These are phyloP conservation scores for Lepraria neglecta DNA, from an alignment of 495 filamentous ascomycete genomes.

Conservation along the genomic window DNA sequence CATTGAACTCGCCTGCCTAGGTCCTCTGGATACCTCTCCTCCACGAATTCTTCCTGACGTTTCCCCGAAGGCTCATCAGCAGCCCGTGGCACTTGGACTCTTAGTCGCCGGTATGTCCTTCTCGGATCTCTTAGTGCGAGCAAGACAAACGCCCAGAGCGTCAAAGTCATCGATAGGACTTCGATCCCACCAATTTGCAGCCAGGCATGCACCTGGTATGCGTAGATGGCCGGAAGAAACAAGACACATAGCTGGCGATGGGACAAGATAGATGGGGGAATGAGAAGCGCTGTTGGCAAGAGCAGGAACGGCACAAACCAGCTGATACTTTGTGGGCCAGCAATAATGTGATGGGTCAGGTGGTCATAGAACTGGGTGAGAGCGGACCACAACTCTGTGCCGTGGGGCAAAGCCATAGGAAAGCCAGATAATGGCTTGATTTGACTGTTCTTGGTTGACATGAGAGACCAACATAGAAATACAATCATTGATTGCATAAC, in stretches of 20 bases:
- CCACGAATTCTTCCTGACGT: neutral
- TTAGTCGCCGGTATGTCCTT: conserved; percentile 9
- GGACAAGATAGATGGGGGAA: conserved; percentile 20
- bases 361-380: conserved; percentile 17
- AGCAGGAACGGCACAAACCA: conserved; percentile 25
- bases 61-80: neutral
- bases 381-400: neutral
- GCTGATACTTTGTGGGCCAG: conserved; percentile 21
- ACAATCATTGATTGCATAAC: no score
- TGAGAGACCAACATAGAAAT: no score
- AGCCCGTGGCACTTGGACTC: neutral
- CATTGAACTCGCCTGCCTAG: conserved; percentile 17
- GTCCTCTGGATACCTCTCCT: conserved; percentile 23
- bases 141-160: conserved; percentile 22
- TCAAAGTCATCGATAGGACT: conserved; percentile 24
- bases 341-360: conserved; percentile 21
- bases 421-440: no score
- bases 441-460: no score
- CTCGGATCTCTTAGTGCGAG: conserved; percentile 19
- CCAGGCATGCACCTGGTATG: conserved; percentile 18
- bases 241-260: conserved; percentile 10
- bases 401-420: neutral
- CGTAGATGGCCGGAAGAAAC: conserved; percentile 24
- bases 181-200: conserved; percentile 17
- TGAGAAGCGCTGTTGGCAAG: conserved; percentile 20